Percentiles rank a stretch among this genome's conserved stretches.
phyloP scores from a whole-genome alignment of 331 rosid species.

The Pyrus hybrid region DNA sequence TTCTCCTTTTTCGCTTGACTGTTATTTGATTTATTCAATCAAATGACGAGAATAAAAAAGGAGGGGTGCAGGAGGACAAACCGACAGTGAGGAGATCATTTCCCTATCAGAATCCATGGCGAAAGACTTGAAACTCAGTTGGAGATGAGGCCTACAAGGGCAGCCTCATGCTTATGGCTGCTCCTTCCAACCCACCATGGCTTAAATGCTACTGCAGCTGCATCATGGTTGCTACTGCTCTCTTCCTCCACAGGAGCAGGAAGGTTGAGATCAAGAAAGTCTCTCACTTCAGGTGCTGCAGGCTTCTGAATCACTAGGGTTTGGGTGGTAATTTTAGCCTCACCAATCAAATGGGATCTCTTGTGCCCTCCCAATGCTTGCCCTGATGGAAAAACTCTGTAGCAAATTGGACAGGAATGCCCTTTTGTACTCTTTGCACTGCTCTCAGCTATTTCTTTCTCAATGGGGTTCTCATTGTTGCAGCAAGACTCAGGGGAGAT shows the following conservation, averaged over 20 bases:
- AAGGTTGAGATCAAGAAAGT: constrained; percentile 81
- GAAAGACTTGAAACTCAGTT: constrained; percentile 20
- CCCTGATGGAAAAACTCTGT: constrained; percentile 62
- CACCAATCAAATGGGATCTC: constrained; percentile 57
- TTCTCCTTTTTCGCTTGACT: too few species aligned
- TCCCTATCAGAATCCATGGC: neutral
- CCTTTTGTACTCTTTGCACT: constrained; percentile 38
- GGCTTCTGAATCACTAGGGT: constrained; percentile 28
- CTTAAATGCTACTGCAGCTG: constrained; percentile 22
- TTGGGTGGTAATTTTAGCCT: constrained; percentile 25
- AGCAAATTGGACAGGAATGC: constrained; percentile 73
- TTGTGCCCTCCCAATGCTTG: constrained; percentile 98
- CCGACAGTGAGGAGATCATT: too few species aligned
- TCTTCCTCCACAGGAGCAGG: constrained; percentile 80
- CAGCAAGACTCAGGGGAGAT: constrained; percentile 20
- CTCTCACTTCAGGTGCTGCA: constrained; percentile 41
- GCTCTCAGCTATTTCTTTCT: constrained; percentile 9
- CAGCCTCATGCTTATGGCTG: constrained; percentile 47
- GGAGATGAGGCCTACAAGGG: constrained; percentile 41
- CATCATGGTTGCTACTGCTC: constrained; percentile 23
- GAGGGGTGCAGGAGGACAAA: too few species aligned
- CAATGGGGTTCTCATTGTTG: constrained; percentile 14
- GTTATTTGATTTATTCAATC: too few species aligned
- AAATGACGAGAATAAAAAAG: too few species aligned
- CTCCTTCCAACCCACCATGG: constrained; percentile 67